These are phyloP conservation scores for Geotrichum bryndzae DNA, from an alignment of 1,139 yeast genomes.

Conservation along the genomic window DNA sequence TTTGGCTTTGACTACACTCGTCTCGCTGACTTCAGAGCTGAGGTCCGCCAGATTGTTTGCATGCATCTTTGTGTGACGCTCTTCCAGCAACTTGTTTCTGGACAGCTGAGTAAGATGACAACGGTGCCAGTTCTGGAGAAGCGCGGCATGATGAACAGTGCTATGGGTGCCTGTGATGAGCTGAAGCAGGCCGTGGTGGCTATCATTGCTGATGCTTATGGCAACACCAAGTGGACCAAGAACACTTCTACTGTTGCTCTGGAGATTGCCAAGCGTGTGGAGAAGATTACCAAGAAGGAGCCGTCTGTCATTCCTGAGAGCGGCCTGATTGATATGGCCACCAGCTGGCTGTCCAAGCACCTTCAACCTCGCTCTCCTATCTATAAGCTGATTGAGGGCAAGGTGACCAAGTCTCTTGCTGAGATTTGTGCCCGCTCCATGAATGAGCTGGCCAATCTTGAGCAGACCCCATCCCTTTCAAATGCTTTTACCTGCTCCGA, in stretches of 20 bases:
- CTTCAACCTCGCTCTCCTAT: conserved; percentile 79
- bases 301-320: conserved; percentile 18
- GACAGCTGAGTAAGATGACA: conserved; percentile 27
- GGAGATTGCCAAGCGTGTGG: conserved; percentile 52
- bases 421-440: conserved; percentile 21
- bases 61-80: conserved; percentile 67
- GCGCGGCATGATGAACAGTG: conserved; percentile 12
- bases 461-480: conserved; percentile 19
- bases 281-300: conserved; percentile 19
- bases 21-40: conserved; percentile 71
- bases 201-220: conserved; percentile 77
- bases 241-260: conserved; percentile 68
- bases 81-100: conserved; percentile 54
- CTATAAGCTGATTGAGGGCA: conserved; percentile 67
- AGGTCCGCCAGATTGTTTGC: conserved; percentile 78
- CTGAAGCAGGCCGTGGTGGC: conserved; percentile 61
- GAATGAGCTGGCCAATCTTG: conserved; percentile 23
- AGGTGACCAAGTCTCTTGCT: conserved; percentile 27
- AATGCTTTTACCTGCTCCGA: conserved; percentile 10
- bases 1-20: conserved; percentile 85
- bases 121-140: conserved; percentile 19
- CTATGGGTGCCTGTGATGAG: conserved; percentile 22
- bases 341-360: conserved; percentile 77
- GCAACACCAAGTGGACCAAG: conserved; percentile 86
- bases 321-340: conserved; percentile 51